Evolutionary conservation across 2,329 filamentous ascomycete genomes (phyloP).

Genomic region (Rhinocladiella similis): DNA sequence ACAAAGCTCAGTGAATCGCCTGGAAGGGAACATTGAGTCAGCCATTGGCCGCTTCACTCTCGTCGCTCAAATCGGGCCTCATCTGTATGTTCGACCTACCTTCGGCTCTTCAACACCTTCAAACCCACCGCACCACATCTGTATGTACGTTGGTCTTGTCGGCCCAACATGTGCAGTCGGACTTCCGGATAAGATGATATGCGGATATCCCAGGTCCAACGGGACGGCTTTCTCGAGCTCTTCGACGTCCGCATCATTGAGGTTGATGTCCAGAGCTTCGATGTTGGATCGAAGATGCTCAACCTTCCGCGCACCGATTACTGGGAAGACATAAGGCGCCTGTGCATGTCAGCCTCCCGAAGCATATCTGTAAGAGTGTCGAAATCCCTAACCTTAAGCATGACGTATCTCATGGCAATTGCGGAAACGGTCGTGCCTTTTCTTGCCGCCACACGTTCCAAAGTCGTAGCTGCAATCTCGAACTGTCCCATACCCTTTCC

Average conservation of each 20-base stretch:
- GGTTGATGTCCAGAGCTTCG: conserved; percentile 8
- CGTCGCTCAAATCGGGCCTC: neutral
- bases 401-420: conserved; percentile 51
- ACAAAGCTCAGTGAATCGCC: no score
- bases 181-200: conserved; percentile 36
- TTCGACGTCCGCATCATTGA: no score
- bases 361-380: no score
- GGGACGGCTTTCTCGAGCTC: no score
- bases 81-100: conserved; percentile 4
- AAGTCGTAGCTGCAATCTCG: conserved; percentile 5
- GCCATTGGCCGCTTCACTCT: no score
- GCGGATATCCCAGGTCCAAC: conserved; percentile 51
- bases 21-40: no score
- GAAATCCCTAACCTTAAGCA: neutral
- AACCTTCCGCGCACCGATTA: conserved; percentile 54
- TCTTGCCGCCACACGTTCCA: conserved; percentile 21
- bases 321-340: conserved; percentile 54
- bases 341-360: conserved; percentile 39
- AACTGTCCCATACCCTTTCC: conserved; percentile 9
- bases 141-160: conserved; percentile 7
- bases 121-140: conserved; percentile 6
- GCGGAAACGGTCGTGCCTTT: conserved; percentile 12
- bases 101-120: conserved; percentile 14
- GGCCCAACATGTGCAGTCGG: conserved; percentile 11
- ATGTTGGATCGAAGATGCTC: conserved; percentile 59